Evolutionary conservation across 2,329 filamentous ascomycete species (phyloP).

Genomic region (Tricladium varicosporioides): DNA sequence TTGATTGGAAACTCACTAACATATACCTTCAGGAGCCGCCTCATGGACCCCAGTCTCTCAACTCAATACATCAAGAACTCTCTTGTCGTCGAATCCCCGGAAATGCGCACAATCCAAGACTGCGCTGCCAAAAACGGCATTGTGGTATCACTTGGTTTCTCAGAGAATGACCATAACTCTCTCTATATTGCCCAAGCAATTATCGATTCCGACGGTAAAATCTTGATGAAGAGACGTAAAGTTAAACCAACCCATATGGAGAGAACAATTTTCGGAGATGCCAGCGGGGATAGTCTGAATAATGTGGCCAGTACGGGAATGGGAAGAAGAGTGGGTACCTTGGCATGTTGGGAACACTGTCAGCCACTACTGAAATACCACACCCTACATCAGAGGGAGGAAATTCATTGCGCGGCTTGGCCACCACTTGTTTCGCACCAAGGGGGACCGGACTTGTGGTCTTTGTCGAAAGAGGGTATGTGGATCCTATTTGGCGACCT

Average conservation of each 20-base stretch:
- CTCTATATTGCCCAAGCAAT: constrained; percentile 50
- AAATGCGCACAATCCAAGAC: constrained; percentile 45
- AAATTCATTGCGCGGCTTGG: constrained; percentile 56
- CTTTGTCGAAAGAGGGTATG: constrained; percentile 20
- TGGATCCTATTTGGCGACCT: neutral
- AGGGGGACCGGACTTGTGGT: constrained; percentile 30
- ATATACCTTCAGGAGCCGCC: constrained; percentile 17
- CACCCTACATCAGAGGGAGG: constrained; percentile 45
- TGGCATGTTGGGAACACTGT: constrained; percentile 37
- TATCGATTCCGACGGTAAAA: constrained; percentile 47
- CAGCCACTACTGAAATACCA: constrained; percentile 54
- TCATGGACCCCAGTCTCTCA: constrained; percentile 18
- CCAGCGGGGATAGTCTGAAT: constrained; percentile 47
- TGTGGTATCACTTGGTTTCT: constrained; percentile 48
- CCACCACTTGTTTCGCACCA: constrained; percentile 50
- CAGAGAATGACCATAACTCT: constrained; percentile 44
- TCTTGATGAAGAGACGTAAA: constrained; percentile 55
- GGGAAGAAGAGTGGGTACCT: constrained; percentile 25
- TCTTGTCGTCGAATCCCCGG: constrained; percentile 39
- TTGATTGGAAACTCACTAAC: constrained; percentile 4
- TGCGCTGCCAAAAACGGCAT: constrained; percentile 41
- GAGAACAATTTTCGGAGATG: constrained; percentile 54
- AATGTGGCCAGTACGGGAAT: constrained; percentile 31
- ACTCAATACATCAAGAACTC: constrained; percentile 41
- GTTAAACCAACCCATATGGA: constrained; percentile 57